These are phyloP conservation scores for Heliosperma pusillum DNA, from an alignment of 148 eudicot genomes.

Conservation along the genomic window DNA sequence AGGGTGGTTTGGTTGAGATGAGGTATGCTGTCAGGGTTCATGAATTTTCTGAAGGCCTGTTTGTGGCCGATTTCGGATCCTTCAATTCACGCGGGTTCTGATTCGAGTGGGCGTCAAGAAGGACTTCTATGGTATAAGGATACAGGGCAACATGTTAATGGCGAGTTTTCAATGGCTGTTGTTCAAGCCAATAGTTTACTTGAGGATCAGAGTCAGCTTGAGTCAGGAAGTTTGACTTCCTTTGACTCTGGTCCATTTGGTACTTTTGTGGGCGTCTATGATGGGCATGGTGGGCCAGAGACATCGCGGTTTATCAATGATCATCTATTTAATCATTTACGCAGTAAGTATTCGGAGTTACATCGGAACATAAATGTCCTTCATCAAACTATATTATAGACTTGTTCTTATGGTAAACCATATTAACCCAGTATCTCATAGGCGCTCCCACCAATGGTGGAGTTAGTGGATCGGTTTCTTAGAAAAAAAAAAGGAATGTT, in stretches of 20 bases:
- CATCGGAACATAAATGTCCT: neutral
- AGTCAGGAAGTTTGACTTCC: slow-evolving; percentile 64
- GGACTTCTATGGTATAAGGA: slow-evolving; percentile 88
- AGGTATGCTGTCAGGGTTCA: slow-evolving; percentile 82
- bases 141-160: slow-evolving; percentile 64
- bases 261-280: slow-evolving; percentile 78
- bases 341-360: slow-evolving; percentile 45
- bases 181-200: slow-evolving; percentile 84
- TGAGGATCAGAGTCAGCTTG: slow-evolving; percentile 85
- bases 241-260: slow-evolving; percentile 65
- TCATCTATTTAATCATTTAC: slow-evolving; percentile 64
- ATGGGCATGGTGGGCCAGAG: slow-evolving; percentile 92
- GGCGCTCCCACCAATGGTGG: neutral
- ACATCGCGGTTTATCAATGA: slow-evolving; percentile 70
- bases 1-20: slow-evolving; percentile 75
- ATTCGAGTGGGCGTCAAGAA: slow-evolving; percentile 65
- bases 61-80: slow-evolving; percentile 65
- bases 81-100: slow-evolving; percentile 39
- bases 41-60: slow-evolving; percentile 83
- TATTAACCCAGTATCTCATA: neutral
- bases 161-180: slow-evolving; percentile 85
- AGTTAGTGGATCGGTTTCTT: neutral
- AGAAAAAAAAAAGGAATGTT: too few species aligned
- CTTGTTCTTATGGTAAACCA: neutral
- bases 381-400: neutral